A percentile compares a stretch with the other conserved stretches of the same genome.
Evolutionary conservation across 257 asterid genomes (phyloP).

Genomic region (Nicotiana knightiana): DNA sequence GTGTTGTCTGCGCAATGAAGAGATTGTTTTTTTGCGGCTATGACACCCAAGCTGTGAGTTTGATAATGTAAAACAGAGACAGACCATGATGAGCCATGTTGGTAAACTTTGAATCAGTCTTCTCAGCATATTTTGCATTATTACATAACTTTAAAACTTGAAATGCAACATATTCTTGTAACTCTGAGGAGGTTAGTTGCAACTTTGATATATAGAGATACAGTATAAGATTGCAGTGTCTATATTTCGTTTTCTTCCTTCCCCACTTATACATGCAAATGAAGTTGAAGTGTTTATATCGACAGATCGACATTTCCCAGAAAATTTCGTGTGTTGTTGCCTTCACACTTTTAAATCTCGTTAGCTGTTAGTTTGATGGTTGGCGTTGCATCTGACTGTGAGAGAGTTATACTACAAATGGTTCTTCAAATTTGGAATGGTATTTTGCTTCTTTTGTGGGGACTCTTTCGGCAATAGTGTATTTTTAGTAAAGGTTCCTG

Average conservation of each 20-base stretch:
- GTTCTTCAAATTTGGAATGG: background rate
- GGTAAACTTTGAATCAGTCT: background rate
- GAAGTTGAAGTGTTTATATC: background rate
- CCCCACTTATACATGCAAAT: background rate
- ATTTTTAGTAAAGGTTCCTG: background rate
- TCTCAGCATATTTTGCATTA: background rate
- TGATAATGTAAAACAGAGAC: background rate
- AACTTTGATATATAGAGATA: background rate
- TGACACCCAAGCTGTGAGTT: background rate
- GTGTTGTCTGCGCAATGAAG: background rate
- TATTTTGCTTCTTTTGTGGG: background rate
- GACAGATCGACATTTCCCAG: background rate
- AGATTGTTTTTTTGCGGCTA: background rate
- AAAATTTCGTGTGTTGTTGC: background rate
- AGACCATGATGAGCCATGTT: background rate
- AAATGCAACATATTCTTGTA: background rate
- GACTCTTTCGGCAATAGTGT: background rate
- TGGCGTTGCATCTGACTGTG: background rate
- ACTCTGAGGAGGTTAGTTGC: background rate
- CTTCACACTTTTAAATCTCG: background rate
- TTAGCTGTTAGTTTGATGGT: background rate
- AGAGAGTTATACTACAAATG: background rate
- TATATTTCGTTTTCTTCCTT: background rate
- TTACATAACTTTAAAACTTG: background rate
- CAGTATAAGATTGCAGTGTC: background rate